Conservation (phyloP, 805 yeast genomes). For the Pichia thaimueangensis region DNA sequence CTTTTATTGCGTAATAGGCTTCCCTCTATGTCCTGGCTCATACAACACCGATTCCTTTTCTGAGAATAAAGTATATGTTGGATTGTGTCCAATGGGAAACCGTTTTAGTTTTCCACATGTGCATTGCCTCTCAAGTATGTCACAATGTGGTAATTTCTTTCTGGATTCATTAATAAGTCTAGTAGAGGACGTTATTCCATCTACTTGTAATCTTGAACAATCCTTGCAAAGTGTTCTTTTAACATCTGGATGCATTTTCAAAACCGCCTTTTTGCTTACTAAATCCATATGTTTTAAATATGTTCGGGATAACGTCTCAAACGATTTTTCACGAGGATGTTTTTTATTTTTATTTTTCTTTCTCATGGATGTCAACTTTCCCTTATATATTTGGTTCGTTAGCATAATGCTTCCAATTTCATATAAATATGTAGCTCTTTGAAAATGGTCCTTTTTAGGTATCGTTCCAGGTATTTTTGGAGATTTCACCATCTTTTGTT, state of each 20-base stretch:
- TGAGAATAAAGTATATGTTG: slow-evolving; percentile 41
- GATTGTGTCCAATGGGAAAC: slow-evolving; percentile 57
- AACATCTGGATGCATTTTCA: slow-evolving; percentile 54
- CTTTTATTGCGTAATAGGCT: too few species aligned
- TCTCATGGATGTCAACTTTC: too few species aligned
- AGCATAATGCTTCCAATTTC: slow-evolving; percentile 45
- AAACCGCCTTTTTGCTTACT: slow-evolving; percentile 62
- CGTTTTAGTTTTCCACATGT: slow-evolving; percentile 46
- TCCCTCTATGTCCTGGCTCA: slow-evolving; percentile 10
- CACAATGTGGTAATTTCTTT: slow-evolving; percentile 29
- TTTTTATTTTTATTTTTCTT: not conserved
- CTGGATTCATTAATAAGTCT: slow-evolving; percentile 39
- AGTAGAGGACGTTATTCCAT: slow-evolving; percentile 38
- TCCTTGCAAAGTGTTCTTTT: slow-evolving; percentile 67
- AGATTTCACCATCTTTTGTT: not conserved
- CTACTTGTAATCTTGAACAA: slow-evolving; percentile 48
- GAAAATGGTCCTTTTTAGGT: slow-evolving; percentile 53
- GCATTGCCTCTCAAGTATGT: slow-evolving; percentile 46
- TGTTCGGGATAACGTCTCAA: slow-evolving; percentile 45
- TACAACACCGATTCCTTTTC: slow-evolving; percentile 31
- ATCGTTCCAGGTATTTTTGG: slow-evolving; percentile 33
- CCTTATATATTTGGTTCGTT: slow-evolving; percentile 10
- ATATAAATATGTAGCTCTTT: slow-evolving; percentile 52
- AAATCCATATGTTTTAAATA: slow-evolving; percentile 49
- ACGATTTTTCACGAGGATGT: slow-evolving; percentile 7